Conservation (phyloP, 805 yeast species). For the Cyberlindnera petersonii region DNA sequence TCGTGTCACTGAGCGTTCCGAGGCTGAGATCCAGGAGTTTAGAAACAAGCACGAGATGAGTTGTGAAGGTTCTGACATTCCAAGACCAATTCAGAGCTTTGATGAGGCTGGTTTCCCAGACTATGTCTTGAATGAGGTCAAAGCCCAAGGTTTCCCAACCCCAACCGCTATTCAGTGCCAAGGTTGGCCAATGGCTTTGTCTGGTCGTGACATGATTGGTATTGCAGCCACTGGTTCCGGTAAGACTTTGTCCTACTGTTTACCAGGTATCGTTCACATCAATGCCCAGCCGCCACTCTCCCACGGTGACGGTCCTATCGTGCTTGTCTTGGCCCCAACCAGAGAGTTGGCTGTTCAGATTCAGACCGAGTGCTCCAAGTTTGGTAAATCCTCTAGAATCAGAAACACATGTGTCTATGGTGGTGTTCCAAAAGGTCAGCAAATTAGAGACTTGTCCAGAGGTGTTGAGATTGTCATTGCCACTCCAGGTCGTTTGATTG, state of each 20-base stretch:
- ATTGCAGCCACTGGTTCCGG: conserved; percentile 99
- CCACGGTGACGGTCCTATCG: conserved; percentile 97
- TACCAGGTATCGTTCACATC: conserved; percentile 96
- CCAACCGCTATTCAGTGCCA: conserved; percentile 98
- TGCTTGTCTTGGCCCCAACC: conserved; percentile 93
- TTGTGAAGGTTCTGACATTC: conserved; percentile 76
- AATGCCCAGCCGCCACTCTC: conserved; percentile 93
- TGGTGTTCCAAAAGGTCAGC: conserved; percentile 98
- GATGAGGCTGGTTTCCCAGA: conserved; percentile 99
- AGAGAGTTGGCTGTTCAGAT: conserved; percentile 98
- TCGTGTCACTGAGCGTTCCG: conserved; percentile 68
- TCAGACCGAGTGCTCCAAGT: conserved; percentile 92
- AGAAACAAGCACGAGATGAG: conserved; percentile 86
- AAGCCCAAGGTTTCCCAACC: conserved; percentile 84
- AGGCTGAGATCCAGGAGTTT: conserved; percentile 67
- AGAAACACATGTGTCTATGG: conserved; percentile 98
- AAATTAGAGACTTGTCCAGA: conserved; percentile 90
- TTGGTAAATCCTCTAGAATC: conserved; percentile 86
- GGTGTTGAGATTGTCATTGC: conserved; percentile 97
- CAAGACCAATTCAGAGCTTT: conserved; percentile 87
- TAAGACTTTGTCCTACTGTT: conserved; percentile 94
- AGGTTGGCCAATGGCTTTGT: conserved; percentile 99
- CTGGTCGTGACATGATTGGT: conserved; percentile 99
- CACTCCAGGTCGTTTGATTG: conserved; percentile 98
- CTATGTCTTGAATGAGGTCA: conserved; percentile 84